These are phyloP conservation scores for Lentithecium fluviatile DNA, from an alignment of 495 filamentous ascomycete genomes.

Conservation along the genomic window DNA sequence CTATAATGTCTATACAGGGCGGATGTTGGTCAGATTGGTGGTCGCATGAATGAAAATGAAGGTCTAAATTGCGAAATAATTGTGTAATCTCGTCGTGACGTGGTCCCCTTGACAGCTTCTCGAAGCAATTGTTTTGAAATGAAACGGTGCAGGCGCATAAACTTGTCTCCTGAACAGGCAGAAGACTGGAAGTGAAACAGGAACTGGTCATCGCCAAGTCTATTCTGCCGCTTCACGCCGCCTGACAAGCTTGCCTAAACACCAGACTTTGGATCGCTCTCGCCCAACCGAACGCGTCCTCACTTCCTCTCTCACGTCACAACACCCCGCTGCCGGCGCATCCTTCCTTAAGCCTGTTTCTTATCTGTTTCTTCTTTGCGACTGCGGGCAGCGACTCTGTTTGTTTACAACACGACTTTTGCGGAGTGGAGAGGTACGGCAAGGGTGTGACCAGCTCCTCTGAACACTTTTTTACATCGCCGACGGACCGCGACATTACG, in stretches of 20 bases:
- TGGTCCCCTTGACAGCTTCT: neutral
- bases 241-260: slow-evolving; percentile 8
- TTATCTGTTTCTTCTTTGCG: neutral
- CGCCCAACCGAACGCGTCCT: slow-evolving; percentile 7
- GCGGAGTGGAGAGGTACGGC: neutral
- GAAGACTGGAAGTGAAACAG: slow-evolving; percentile 1
- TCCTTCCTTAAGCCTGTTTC: neutral
- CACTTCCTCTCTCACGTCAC: neutral
- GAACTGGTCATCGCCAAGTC: neutral
- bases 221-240: slow-evolving; percentile 24
- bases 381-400: slow-evolving; percentile 7
- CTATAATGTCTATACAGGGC: slow-evolving; percentile 15
- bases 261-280: slow-evolving; percentile 16
- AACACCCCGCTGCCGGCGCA: neutral
- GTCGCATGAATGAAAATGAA: slow-evolving; percentile 16
- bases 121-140: neutral
- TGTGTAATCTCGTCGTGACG: neutral
- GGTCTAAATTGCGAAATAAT: slow-evolving; percentile 17
- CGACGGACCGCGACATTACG: neutral
- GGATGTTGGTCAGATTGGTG: slow-evolving; percentile 1
- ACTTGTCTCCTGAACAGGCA: neutral
- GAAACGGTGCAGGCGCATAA: neutral
- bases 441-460: neutral
- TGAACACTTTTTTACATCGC: neutral
- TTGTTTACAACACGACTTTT: neutral